Base-by-base conservation (phyloP, 2,329 filamentous ascomycete species). In the Aspergillus ruber region DNA sequence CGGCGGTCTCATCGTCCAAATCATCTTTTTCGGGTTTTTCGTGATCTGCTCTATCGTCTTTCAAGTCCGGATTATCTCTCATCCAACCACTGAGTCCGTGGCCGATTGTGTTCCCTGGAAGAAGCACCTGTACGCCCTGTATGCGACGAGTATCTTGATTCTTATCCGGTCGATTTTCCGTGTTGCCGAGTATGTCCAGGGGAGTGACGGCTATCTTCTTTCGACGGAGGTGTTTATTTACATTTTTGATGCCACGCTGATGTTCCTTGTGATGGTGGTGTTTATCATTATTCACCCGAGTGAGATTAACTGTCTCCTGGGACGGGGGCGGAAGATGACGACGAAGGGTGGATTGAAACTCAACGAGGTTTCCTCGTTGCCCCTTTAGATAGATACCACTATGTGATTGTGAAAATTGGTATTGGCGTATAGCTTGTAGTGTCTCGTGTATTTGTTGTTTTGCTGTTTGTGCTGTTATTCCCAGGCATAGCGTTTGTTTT, bases 101-200 rank as follows among this genome's bases (percentile, higher is more conserved):
- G 49, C 48, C 1, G 45, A 65, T 20, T 44, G 50, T 10, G 46
- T 44, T 1, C 45, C 56, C 21, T 74, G 72, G 71, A 59, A 59
- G 42, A 60, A 51, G 21, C 58, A 72, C 35, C 55, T 74, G 29
- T 65, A 62, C 43, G 64, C 58, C 2, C 36, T 61, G 36, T 50
- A 60, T 36, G 43, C 47, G 5, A 54, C 56, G 8, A 60, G 57
- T 33, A 41, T 54, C 7, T 48, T 65, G 39, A 57, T 63, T 42
- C 47, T 66, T 18, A 48, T 65, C n/a, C 56, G 62, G 42, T 60
- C 56, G 2, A 39, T 65, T 21, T 59, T 64, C 49, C 57, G 61
- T 32, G 55, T 63, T 3, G 53, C 58, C 4, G 62, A 67, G 47
- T 64, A 62, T 43, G 40, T 53, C 17, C 52, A 62, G 50, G 62